Percentiles rank a stretch among this genome's conserved stretches.
phyloP scores from a whole-genome alignment of 306 rosid species.

The Senna tora region DNA sequence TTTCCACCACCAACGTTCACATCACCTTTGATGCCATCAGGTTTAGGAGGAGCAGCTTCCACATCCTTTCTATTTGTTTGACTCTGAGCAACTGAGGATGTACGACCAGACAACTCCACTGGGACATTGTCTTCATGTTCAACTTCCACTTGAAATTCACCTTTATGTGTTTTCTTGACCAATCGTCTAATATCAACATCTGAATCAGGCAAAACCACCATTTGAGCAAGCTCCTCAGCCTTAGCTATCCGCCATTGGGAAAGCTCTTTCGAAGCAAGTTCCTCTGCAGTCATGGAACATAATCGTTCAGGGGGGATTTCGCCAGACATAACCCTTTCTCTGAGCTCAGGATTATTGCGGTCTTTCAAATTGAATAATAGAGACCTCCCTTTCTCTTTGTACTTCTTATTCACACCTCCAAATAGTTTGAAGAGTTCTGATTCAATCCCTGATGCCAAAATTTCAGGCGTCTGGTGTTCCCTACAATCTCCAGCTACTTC shows the following conservation, averaged over 20 bases:
- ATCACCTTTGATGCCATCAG: slow-evolving; percentile 42
- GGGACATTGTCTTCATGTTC: slow-evolving; percentile 66
- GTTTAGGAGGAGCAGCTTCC: slow-evolving; percentile 40
- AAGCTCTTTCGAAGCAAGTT: slow-evolving; percentile 98
- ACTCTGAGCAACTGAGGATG: slow-evolving; percentile 45
- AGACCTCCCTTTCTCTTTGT: slow-evolving; percentile 97
- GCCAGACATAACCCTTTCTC: slow-evolving; percentile 89
- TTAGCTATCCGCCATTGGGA: slow-evolving; percentile 97
- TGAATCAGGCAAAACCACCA: slow-evolving; percentile 87
- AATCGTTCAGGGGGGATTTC: slow-evolving; percentile 72
- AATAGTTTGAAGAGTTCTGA: slow-evolving; percentile 84
- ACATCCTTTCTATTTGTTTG: slow-evolving; percentile 45
- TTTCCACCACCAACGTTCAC: slow-evolving; percentile 41
- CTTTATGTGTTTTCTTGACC: slow-evolving; percentile 94
- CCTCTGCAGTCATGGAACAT: slow-evolving; percentile 96
- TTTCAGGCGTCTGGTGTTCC: slow-evolving; percentile 55
- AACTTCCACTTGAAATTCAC: slow-evolving; percentile 93
- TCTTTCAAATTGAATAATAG: slow-evolving; percentile 93
- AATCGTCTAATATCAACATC: slow-evolving; percentile 84
- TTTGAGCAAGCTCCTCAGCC: slow-evolving; percentile 94
- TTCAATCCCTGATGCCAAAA: slow-evolving; percentile 72
- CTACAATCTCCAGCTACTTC: slow-evolving; percentile 41
- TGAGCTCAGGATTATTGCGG: slow-evolving; percentile 85
- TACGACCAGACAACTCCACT: slow-evolving; percentile 61
- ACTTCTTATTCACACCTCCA: slow-evolving; percentile 97